A percentile compares a stretch with the other conserved stretches of the same genome.
phyloP scores from a whole-genome alignment of 2,329 filamentous ascomycete genomes.

The Penicillium sp. region DNA sequence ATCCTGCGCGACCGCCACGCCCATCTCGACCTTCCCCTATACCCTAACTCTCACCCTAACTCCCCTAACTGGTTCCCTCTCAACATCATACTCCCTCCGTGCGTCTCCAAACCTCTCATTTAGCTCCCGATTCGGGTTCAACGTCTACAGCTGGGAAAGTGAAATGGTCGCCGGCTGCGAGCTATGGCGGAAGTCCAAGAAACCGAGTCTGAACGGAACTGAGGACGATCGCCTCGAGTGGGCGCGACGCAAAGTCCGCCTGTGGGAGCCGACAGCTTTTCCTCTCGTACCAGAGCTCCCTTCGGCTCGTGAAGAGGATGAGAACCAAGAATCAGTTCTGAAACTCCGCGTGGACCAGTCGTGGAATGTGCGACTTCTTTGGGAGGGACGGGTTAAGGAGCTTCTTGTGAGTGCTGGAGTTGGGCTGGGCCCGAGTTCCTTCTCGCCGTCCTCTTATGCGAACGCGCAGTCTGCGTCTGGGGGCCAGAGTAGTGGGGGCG shows the following conservation, averaged over 20 bases:
- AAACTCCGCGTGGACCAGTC: conserved; percentile 91
- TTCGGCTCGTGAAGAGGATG: conserved; percentile 55
- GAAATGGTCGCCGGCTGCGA: conserved; percentile 91
- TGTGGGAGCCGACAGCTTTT: conserved; percentile 30
- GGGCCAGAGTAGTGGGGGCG: conserved; percentile 33
- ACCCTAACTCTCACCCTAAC: conserved; percentile 93
- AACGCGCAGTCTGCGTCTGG: conserved; percentile 29
- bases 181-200: conserved; percentile 72
- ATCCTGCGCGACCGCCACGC: conserved; percentile 32
- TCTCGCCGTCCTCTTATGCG: conserved; percentile 35
- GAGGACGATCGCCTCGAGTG: conserved; percentile 51
- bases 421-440: conserved; percentile 68
- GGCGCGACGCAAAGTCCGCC: conserved; percentile 44
- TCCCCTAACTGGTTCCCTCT: conserved; percentile 91
- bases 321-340: conserved; percentile 76
- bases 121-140: conserved; percentile 93
- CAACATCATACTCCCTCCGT: conserved; percentile 87
- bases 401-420: conserved; percentile 89
- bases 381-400: conserved; percentile 93
- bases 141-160: conserved; percentile 97
- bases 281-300: conserved; percentile 20
- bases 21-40: conserved; percentile 78
- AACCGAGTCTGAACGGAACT: conserved; percentile 30
- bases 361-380: conserved; percentile 81
- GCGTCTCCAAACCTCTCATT: conserved; percentile 82